Evolutionary conservation across 2,329 filamentous ascomycete species (phyloP).

Genomic region (Xenosphaeropsis pyriputrescens): DNA sequence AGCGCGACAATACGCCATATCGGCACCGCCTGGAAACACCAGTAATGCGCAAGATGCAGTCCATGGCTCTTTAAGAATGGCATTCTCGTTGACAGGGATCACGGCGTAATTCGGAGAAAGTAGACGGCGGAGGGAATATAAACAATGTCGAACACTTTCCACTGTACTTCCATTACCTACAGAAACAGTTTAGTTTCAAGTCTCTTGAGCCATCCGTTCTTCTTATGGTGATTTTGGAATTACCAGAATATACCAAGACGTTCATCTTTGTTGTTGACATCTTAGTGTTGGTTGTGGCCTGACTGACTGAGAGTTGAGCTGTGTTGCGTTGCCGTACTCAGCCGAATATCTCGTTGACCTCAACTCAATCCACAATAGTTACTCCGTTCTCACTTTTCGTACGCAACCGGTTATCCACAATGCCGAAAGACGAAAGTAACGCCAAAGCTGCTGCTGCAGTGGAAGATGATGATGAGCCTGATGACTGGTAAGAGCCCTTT

Average conservation of each 20-base stretch:
- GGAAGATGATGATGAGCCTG: slow-evolving; percentile 71
- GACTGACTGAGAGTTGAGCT: slow-evolving; percentile 10
- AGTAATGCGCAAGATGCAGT: slow-evolving; percentile 71
- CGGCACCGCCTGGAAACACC: slow-evolving; percentile 88
- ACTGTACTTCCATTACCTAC: slow-evolving; percentile 71
- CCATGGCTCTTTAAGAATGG: slow-evolving; percentile 87
- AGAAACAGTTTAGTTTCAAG: slow-evolving; percentile 1
- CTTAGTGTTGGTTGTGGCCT: slow-evolving; percentile 7
- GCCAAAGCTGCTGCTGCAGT: slow-evolving; percentile 18
- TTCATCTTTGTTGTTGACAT: slow-evolving; percentile 66
- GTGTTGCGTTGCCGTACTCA: slow-evolving; percentile 4
- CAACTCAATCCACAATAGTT: too few species aligned
- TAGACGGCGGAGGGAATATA: slow-evolving; percentile 73
- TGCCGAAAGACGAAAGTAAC: slow-evolving; percentile 17
- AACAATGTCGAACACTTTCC: slow-evolving; percentile 79
- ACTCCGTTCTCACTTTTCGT: too few species aligned
- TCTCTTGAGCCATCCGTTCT: not conserved
- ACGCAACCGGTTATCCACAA: not conserved
- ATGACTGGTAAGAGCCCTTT: slow-evolving; percentile 61
- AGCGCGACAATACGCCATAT: slow-evolving; percentile 76
- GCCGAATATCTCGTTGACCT: too few species aligned
- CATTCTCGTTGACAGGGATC: slow-evolving; percentile 64
- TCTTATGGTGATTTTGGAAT: slow-evolving; percentile 1
- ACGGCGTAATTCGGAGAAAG: slow-evolving; percentile 88
- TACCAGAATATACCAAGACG: slow-evolving; percentile 85